phyloP scores from a whole-genome alignment of 2,329 filamentous ascomycete genomes.

The Talaromyces albobiverticillius region DNA sequence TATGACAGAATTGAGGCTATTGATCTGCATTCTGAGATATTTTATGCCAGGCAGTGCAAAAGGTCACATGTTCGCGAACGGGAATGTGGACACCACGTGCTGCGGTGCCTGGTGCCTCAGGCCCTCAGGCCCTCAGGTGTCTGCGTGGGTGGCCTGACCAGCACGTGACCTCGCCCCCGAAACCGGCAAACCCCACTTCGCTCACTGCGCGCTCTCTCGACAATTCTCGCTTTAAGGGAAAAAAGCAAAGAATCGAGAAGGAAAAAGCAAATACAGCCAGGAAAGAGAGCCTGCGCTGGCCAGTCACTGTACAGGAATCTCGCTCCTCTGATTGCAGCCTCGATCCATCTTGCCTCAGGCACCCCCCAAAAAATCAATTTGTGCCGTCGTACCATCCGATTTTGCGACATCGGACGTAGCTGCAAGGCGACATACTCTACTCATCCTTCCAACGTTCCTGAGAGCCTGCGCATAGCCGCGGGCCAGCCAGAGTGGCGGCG shows the following conservation, averaged over 20 bases:
- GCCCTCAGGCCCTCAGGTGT: slow-evolving; percentile 11
- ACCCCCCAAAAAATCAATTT: background rate
- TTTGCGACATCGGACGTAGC: slow-evolving; percentile 16
- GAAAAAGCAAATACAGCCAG: background rate
- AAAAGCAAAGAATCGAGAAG: background rate
- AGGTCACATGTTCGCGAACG: no score
- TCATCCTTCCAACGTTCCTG: background rate
- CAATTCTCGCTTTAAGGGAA: background rate
- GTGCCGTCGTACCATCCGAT: background rate
- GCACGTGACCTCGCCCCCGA: slow-evolving; percentile 9
- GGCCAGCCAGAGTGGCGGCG: slow-evolving; percentile 36
- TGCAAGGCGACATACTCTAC: slow-evolving; percentile 9
- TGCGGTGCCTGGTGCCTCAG: background rate
- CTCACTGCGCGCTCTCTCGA: background rate
- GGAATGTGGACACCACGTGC: background rate
- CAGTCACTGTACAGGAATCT: background rate
- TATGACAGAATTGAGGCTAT: no score
- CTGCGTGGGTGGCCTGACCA: background rate
- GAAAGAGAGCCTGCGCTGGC: background rate
- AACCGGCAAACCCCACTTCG: slow-evolving; percentile 10
- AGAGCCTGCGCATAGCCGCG: slow-evolving; percentile 13
- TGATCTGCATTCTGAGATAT: no score
- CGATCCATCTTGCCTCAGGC: background rate
- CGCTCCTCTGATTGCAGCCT: background rate
- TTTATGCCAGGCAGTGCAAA: no score